Evolutionary conservation across 1,139 yeast species (phyloP).

Genomic region (Hanseniaspora sp.): DNA sequence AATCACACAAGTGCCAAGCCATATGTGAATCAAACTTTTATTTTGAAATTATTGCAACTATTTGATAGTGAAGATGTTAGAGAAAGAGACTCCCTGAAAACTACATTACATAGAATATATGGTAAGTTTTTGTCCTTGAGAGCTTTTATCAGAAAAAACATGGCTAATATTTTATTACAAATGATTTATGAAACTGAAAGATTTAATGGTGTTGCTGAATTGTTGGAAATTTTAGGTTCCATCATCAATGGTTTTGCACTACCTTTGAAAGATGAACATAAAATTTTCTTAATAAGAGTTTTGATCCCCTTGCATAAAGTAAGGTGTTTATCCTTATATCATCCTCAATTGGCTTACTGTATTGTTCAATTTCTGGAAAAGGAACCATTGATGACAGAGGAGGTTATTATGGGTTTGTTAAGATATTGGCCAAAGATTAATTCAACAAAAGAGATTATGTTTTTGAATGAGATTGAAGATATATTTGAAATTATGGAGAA

Average conservation of each 20-base stretch:
- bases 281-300: constrained; percentile 77
- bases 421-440: constrained; percentile 97
- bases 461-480: constrained; percentile 89
- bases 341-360: constrained; percentile 94
- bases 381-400: constrained; percentile 85
- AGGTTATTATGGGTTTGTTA: constrained; percentile 82
- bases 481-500: constrained; percentile 95
- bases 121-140: constrained; percentile 88
- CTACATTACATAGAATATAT: constrained; percentile 87
- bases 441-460: constrained; percentile 92
- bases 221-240: constrained; percentile 86
- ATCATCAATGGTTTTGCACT: constrained; percentile 96
- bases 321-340: constrained; percentile 74
- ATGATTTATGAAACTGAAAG: constrained; percentile 92
- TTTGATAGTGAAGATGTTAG: constrained; percentile 95
- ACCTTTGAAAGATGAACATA: constrained; percentile 94
- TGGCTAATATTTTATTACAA: constrained; percentile 82
- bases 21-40: constrained; percentile 83
- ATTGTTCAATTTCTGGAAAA: constrained; percentile 92
- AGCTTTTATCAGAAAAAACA: constrained; percentile 82
- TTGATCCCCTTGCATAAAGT: constrained; percentile 89
- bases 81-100: constrained; percentile 88
- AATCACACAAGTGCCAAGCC: constrained; percentile 88
- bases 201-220: constrained; percentile 91
- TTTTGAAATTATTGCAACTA: constrained; percentile 65